Evolutionary conservation across 106 monocot species (phyloP), one percentile per base, ranked within the genome.

Genomic region (Acorus calamus): DNA sequence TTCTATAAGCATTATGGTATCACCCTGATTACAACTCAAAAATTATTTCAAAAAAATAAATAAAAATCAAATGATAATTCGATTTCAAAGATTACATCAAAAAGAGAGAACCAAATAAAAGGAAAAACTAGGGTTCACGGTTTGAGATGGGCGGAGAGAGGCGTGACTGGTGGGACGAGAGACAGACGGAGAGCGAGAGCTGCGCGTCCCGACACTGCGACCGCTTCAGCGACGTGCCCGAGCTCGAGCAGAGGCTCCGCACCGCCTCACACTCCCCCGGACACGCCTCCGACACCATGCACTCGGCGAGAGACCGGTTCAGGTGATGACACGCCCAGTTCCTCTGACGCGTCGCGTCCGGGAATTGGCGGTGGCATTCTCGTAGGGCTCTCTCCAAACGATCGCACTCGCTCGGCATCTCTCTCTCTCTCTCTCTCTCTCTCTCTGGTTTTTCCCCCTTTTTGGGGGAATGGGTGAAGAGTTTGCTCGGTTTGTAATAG

Each of bases 221-320:
- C 43, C 80, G 70, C 66, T 80, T 75, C 46, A 52, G 42, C 0
- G 70, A 54, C 3, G 93, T 86, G 3, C 93, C 93, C 9, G 83
- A 67, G 69, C 86, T 83, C 50, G 78, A 64, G 67, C 89, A 93
- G 74, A 89, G 59, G 74, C 62, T 70, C 41, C 84, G 75, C 56
- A 83, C 90, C 11, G 84, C 78, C 71, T 96, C 94, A 43, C 76
- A 75, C 69, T 84, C 87, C 42, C 66, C 78, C 11, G 90, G 81
- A 69, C 94, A 96, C 47, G 61, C 72, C 12, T 69, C 50, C 11
- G 81, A 68, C 42, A 96, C 62, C n/a, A 96, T 13, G 84, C 94
- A 96, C 69, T 80, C 72, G 14, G 90, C 89, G 11, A 90, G 71
- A 43, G 76, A 66, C 8, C 87, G 84, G 74, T 85, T 96, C 50